Evolutionary conservation across 106 monocot species (phyloP).

Genomic region (Agapanthus africanus): DNA sequence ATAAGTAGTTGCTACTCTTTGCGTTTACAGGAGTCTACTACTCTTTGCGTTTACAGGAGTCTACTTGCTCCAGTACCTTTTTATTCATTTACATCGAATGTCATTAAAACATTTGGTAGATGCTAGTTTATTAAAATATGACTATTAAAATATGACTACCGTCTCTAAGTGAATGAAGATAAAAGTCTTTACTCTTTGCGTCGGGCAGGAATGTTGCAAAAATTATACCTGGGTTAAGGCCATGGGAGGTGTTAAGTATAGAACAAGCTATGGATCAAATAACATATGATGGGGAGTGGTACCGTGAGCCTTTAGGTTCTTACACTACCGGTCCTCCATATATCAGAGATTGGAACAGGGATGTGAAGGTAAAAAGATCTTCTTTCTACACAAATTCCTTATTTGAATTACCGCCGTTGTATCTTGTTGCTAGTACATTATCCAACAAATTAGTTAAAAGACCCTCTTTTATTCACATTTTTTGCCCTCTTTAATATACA

Average conservation of each 20-base stretch:
- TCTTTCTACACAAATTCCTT: too few species aligned
- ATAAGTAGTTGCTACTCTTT: too few species aligned
- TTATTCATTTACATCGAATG: neutral
- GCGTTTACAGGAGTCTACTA: too few species aligned
- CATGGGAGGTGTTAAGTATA: conserved; percentile 79
- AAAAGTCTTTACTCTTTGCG: neutral
- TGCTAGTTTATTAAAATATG: neutral
- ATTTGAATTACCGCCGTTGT: too few species aligned
- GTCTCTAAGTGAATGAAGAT: neutral
- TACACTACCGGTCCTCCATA: conserved; percentile 77
- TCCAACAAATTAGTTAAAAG: neutral
- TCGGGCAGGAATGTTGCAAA: conserved; percentile 57
- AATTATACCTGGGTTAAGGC: conserved; percentile 71
- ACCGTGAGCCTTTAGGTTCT: conserved; percentile 65
- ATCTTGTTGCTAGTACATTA: conserved; percentile 1
- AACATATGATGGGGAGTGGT: conserved; percentile 71
- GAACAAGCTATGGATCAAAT: conserved; percentile 87
- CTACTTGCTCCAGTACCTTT: too few species aligned
- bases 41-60: too few species aligned
- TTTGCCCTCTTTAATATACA: too few species aligned
- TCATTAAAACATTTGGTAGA: neutral
- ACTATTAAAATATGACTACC: too few species aligned
- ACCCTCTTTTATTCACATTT: neutral
- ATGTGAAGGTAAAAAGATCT: conserved; percentile 48
- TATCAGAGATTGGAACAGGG: conserved; percentile 65